Evolutionary conservation across 1,139 yeast genomes (phyloP), one percentile per base, ranked within the genome.

Genomic region (Yarrowia galli): DNA sequence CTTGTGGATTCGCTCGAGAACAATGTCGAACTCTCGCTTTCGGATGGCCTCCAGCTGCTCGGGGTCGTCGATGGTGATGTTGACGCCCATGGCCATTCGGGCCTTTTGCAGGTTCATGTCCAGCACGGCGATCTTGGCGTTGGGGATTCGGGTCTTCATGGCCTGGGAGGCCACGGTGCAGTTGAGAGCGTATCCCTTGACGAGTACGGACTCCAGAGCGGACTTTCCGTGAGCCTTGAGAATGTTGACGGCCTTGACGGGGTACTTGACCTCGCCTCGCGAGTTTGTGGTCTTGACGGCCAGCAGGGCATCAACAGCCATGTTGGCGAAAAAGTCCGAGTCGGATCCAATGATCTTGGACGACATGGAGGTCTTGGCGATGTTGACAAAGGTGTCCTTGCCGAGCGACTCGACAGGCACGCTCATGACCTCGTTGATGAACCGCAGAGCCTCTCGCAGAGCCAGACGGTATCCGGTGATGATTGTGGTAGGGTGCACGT

Each of bases 101-200:
- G 98, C 95, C 79, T 93, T 95, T 79, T 96, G 99, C 76, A 96
- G 82, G 79, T 96, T 95, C 80, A 96, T 87, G 79, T 96, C 99
- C 76, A 96, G 84, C 73, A 95, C 89, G 5, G 99, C 99, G 76
- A 96, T 92, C 76, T 89, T 91, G 66, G 97, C 97, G 72, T 84
- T 84, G 66, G 83, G 79, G 66, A 96, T 81, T 65, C 84, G 83
- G 75, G 91, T 92, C 72, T 86, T 84, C 99, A 96, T 96, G 23
- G 98, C 98, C 80, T 95, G 98, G 15, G 97, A 91, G 1, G 98
- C 99, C 71, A 95, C 92, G 0, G 99, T 95, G 82, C 98, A 93
- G 82, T 96, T 96, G 73, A 96, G 83, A 1, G 99, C 99, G 77
- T 96, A 96, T 35, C 99, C 99, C 75, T 92, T 85, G 58, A 96